A percentile compares a stretch with the other conserved stretches of the same genome.
These are phyloP conservation scores for Penicillium glabrum DNA, from an alignment of 2,329 filamentous ascomycete genomes.

Conservation along the genomic window DNA sequence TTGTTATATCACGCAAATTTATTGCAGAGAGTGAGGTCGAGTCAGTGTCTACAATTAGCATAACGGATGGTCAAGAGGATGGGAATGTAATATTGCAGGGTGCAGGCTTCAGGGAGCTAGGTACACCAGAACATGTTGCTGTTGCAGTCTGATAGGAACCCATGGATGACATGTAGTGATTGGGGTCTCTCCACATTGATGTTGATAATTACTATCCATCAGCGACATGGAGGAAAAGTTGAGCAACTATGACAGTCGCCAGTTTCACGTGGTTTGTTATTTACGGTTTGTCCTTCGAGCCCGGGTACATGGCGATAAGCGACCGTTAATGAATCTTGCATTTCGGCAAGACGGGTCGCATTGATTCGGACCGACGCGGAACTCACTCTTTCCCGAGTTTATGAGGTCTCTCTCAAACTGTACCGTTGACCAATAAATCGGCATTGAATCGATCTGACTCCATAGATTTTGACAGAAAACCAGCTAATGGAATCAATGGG, in stretches of 20 bases:
- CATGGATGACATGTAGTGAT: neutral
- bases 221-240: neutral
- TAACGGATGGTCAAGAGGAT: neutral
- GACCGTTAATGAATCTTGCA: too few species aligned
- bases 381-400: neutral
- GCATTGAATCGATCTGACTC: neutral
- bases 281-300: neutral
- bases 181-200: neutral
- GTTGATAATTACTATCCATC: neutral
- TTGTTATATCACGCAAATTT: too few species aligned
- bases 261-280: neutral
- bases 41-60: neutral
- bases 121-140: too few species aligned
- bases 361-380: neutral
- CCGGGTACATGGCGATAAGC: neutral
- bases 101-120: neutral
- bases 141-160: neutral
- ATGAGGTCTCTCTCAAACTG: neutral
- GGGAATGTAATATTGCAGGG: neutral
- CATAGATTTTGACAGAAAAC: neutral
- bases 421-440: neutral
- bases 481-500: neutral
- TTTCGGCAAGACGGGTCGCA: neutral
- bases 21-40: neutral
- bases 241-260: neutral